Evolutionary conservation across 2,329 filamentous ascomycete species (phyloP), one percentile per base, ranked within the genome.

Genomic region (Clarireedia paspali): DNA sequence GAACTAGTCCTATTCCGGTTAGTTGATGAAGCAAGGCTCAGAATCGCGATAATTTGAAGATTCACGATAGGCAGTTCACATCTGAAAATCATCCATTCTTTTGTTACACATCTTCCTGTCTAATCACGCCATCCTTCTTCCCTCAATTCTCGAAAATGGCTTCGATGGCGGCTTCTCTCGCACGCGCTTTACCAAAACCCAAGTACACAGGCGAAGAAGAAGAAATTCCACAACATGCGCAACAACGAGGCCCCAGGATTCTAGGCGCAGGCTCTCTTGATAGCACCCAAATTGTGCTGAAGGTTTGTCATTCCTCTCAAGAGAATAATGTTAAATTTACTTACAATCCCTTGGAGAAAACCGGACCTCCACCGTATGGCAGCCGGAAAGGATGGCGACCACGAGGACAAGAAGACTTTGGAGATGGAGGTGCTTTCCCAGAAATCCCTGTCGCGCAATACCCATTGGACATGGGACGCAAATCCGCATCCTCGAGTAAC

Each of bases 371-470:
- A 9, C 79, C 90, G 1, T 99, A 97, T 66, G 89, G 89, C 50
- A 85, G 91, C 70, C 87, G 94, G 67, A 74, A 83, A 70, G 89
- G 88, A 81, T 99, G 94, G 94, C 84, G 94, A 62, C 94, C 94
- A 34, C 86, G 92, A 67, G 80, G 80, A 42, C 83, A 88, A 61
- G 91, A 96, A 69, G 94, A 99, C 72, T 99, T 91, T 74, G 91
- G 89, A 66, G 91, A 97, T 77, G 94, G 94, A 61, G 94, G 94
- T 66, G 91, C 92, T 52, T 99, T 96, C 69, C 94, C 94, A 39
- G 92, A 97, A 73, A 85, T 96, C 27, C 85, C 89, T 14, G 84
- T 97, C 52, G 94, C 92, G 45, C 94, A 99, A 69, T 99, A 97
- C 69, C 94, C 94, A 10, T 81, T 96, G 50, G 89, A 95, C 58